Evolutionary conservation across 1,139 yeast genomes (phyloP).

Genomic region (Hansenula lynferdii): DNA sequence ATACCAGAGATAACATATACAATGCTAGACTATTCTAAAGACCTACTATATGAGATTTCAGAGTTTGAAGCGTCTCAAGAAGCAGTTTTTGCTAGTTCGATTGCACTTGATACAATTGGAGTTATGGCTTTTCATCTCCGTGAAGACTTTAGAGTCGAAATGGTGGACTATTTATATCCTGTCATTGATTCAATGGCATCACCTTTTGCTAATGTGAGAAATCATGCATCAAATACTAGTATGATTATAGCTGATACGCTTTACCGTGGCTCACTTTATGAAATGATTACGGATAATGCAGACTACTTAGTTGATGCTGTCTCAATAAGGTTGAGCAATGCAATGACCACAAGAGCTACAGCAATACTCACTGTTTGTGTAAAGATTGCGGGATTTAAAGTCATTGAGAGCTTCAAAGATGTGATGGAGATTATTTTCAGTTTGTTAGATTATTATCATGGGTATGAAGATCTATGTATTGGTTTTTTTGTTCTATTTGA

Average conservation of each 20-base stretch:
- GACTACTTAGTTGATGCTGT: slow-evolving; percentile 80
- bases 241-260: slow-evolving; percentile 45
- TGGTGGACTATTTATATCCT: slow-evolving; percentile 53
- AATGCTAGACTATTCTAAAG: slow-evolving; percentile 25
- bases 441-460: slow-evolving; percentile 78
- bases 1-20: slow-evolving; percentile 19
- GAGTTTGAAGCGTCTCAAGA: slow-evolving; percentile 9
- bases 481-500: slow-evolving; percentile 73
- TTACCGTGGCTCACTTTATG: slow-evolving; percentile 51
- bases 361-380: slow-evolving; percentile 63
- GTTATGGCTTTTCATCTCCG: slow-evolving; percentile 30
- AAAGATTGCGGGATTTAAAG: slow-evolving; percentile 60
- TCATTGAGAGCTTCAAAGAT: slow-evolving; percentile 68
- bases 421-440: slow-evolving; percentile 69
- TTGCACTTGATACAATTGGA: slow-evolving; percentile 39
- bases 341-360: slow-evolving; percentile 72
- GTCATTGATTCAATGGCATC: slow-evolving; percentile 52
- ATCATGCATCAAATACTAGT: slow-evolving; percentile 42
- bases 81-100: slow-evolving; percentile 13
- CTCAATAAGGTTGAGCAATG: slow-evolving; percentile 61
- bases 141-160: slow-evolving; percentile 38
- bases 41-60: slow-evolving; percentile 21
- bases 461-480: slow-evolving; percentile 65
- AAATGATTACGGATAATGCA: slow-evolving; percentile 57
- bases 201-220: slow-evolving; percentile 34